Evolutionary conservation across 2,329 filamentous ascomycete genomes (phyloP).

Genomic region (Lachnum nothofagi): DNA sequence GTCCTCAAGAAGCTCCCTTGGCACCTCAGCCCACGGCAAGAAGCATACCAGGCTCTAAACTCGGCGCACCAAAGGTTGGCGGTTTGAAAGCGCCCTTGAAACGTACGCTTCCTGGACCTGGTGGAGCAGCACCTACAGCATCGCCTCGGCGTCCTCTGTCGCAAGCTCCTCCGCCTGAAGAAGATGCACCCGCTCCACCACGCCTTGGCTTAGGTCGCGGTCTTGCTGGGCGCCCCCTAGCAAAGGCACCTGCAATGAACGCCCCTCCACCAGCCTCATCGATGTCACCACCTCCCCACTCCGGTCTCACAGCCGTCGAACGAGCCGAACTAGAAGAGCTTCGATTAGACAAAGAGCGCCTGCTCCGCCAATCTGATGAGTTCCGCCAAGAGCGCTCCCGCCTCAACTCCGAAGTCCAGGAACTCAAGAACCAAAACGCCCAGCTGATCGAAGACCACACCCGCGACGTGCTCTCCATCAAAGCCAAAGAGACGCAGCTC

Average conservation of each 20-base stretch:
- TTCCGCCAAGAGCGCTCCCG: constrained; percentile 75
- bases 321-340: constrained; percentile 89
- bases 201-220: constrained; percentile 49
- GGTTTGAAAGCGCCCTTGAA: constrained; percentile 58
- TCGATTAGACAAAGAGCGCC: constrained; percentile 72
- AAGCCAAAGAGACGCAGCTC: constrained; percentile 95
- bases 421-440: constrained; percentile 94
- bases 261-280: constrained; percentile 46
- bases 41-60: constrained; percentile 44
- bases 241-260: constrained; percentile 55
- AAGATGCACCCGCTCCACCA: constrained; percentile 34
- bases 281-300: constrained; percentile 54
- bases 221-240: constrained; percentile 77
- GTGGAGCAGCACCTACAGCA: constrained; percentile 35
- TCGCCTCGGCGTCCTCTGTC: constrained; percentile 46
- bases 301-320: constrained; percentile 71
- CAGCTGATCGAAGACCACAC: constrained; percentile 97
- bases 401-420: constrained; percentile 80
- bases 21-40: constrained; percentile 56
- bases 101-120: constrained; percentile 45
- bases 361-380: constrained; percentile 72
- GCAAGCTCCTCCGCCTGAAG: constrained; percentile 44
- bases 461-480: constrained; percentile 88
- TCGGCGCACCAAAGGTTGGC: constrained; percentile 49
- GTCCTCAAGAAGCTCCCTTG: constrained; percentile 48